Evolutionary conservation across 2,329 filamentous ascomycete species (phyloP), one percentile per base, ranked within the genome.

Genomic region (Botryotinia calthae): DNA sequence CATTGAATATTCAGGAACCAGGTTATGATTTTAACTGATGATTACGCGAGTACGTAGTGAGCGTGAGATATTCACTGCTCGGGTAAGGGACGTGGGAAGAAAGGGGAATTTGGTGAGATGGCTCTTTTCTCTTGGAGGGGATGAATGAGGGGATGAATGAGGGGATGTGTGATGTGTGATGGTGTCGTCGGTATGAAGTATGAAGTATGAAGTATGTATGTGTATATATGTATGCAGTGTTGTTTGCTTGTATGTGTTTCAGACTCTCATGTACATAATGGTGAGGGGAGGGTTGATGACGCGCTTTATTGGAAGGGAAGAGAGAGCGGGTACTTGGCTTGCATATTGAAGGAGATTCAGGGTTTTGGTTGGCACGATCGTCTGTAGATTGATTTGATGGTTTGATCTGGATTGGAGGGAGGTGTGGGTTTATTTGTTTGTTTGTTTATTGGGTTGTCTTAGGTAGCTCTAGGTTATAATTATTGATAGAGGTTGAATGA

Each of bases 171-270:
- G n/a, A 16, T 28, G 7, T 56, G 51, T 56, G n/a, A 16, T n/a
- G n/a, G 48, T 54, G 5, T 51, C 10, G 42, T 42, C 14, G 40
- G 40, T 42, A 42, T 42, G 42, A 20, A 18, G 16, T 14, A 40
- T 40, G 10, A 6, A 40, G 8, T 44, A 12, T 44, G 42, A 16
- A 18, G 18, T 44, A 7, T 44, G 16, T 44, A 20, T 46, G 44
- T 46, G 7, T 20, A 7, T 46, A 16, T 61, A 28, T 44, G n/a
- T 18, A 64, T 64, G 40, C 61, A 63, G 61, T n/a, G 42, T 44
- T 63, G 59, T 63, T 63, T 63, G 59, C 58, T 40, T 37, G 25
- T 28, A n/a, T 46, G 40, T 28, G 64, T 66, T 54, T 66, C 61
- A 64, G 14, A 46, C 14, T 20, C 40, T 12, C 51, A 51, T 54